phyloP scores from a whole-genome alignment of 805 yeast species.

The Lipomyces starkeyi region DNA sequence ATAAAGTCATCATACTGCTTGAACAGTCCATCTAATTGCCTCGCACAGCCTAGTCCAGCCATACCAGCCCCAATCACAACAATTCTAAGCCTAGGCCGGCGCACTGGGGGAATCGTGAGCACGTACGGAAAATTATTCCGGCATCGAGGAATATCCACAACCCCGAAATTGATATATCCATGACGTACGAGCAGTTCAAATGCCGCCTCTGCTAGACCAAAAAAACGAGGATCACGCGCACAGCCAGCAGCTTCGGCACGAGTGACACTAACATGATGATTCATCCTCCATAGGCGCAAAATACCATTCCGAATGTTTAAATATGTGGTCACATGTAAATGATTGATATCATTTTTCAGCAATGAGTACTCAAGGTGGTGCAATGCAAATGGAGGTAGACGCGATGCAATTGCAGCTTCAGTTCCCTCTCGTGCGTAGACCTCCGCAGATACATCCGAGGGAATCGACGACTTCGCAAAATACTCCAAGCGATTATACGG shows the following conservation, averaged over 20 bases:
- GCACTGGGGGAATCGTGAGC: constrained; percentile 38
- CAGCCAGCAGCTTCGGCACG: constrained; percentile 53
- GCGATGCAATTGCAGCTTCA: constrained; percentile 50
- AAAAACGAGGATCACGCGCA: constrained; percentile 48
- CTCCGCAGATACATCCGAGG: constrained; percentile 45
- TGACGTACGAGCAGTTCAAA: constrained; percentile 51
- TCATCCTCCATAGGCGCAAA: constrained; percentile 51
- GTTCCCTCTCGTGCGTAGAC: constrained; percentile 33
- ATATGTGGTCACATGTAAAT: constrained; percentile 51
- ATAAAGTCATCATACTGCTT: constrained; percentile 46
- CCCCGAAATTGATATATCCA: constrained; percentile 53
- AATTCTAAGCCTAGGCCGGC: constrained; percentile 53
- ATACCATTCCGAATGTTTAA: constrained; percentile 52
- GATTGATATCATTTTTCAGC: constrained; percentile 45
- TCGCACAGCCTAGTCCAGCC: constrained; percentile 95
- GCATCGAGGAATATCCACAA: constrained; percentile 44
- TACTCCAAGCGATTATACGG: constrained; percentile 42
- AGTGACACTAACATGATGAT: constrained; percentile 51
- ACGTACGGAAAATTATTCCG: constrained; percentile 34
- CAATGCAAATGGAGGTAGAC: constrained; percentile 49
- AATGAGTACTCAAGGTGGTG: constrained; percentile 48
- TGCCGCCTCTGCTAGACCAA: constrained; percentile 51
- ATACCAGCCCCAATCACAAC: constrained; percentile 95
- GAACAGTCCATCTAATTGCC: constrained; percentile 79
- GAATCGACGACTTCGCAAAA: constrained; percentile 50